These are phyloP conservation scores for Hirschfeldia incana DNA, from an alignment of 345 rosid genomes.

Conservation along the genomic window DNA sequence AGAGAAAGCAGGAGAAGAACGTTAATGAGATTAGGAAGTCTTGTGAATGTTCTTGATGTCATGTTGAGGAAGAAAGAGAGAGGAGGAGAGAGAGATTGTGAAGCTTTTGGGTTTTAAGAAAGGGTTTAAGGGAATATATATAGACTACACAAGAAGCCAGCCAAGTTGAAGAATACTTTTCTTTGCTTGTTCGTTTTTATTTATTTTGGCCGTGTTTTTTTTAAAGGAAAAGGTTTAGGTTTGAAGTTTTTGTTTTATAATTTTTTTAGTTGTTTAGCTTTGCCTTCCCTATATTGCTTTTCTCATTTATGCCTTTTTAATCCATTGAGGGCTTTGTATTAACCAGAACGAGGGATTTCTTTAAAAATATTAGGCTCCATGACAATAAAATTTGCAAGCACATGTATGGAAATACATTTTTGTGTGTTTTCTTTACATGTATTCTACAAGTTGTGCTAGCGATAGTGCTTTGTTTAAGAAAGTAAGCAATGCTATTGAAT, in stretches of 20 bases:
- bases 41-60: slow-evolving; percentile 41
- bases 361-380: not conserved
- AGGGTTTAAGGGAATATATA: slow-evolving; percentile 28
- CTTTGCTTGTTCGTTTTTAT: slow-evolving; percentile 58
- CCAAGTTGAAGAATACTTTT: slow-evolving; percentile 51
- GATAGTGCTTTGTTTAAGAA: slow-evolving; percentile 18
- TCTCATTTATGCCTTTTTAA: slow-evolving; percentile 39
- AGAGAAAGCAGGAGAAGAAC: slow-evolving; percentile 44
- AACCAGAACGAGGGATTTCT: slow-evolving; percentile 35
- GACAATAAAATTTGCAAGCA: slow-evolving; percentile 17
- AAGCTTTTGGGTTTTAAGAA: slow-evolving; percentile 35
- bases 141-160: slow-evolving; percentile 23
- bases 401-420: slow-evolving; percentile 25
- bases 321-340: slow-evolving; percentile 32
- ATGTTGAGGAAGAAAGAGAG: slow-evolving; percentile 29
- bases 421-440: slow-evolving; percentile 22
- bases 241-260: slow-evolving; percentile 31
- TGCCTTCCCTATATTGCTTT: slow-evolving; percentile 53
- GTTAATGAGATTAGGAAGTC: slow-evolving; percentile 32
- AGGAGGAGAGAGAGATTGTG: slow-evolving; percentile 25
- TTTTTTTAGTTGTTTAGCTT: slow-evolving; percentile 27
- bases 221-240: slow-evolving; percentile 28
- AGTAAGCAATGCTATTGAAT: slow-evolving; percentile 15
- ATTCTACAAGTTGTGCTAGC: slow-evolving; percentile 18
- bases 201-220: slow-evolving; percentile 5